These are phyloP conservation scores for Backusella circina DNA, from an alignment of 192 early-diverging fungal species.

Conservation along the genomic window DNA sequence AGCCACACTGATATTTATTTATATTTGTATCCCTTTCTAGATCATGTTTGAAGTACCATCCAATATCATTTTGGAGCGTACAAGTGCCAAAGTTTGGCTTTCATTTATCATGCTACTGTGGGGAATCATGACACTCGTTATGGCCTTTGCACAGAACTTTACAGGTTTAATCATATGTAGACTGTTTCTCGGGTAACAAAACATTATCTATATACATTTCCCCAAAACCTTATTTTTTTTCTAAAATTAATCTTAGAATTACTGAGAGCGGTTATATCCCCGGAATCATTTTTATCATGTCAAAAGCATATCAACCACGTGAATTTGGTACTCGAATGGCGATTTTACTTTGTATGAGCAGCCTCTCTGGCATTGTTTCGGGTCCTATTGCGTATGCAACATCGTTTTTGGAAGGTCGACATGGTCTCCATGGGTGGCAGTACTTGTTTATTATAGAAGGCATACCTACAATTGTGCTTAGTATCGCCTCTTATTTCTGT, in stretches of 20 bases:
- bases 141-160: slow-evolving; percentile 61
- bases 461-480: slow-evolving; percentile 55
- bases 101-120: slow-evolving; percentile 62
- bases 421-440: slow-evolving; percentile 62
- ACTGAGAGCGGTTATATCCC: slow-evolving; percentile 72
- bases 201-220: too few relatives aligned
- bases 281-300: slow-evolving; percentile 65
- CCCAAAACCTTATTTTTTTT: slow-evolving; percentile 30
- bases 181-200: slow-evolving; percentile 43
- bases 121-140: slow-evolving; percentile 62
- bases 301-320: slow-evolving; percentile 65
- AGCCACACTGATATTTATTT: slow-evolving; percentile 6
- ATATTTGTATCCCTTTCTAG: slow-evolving; percentile 47
- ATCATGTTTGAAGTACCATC: slow-evolving; percentile 77
- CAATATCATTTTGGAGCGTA: slow-evolving; percentile 66
- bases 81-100: slow-evolving; percentile 59
- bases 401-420: slow-evolving; percentile 51
- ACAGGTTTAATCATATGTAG: slow-evolving; percentile 34
- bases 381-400: slow-evolving; percentile 56
- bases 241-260: slow-evolving; percentile 50
- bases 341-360: slow-evolving; percentile 43
- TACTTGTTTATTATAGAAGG: slow-evolving; percentile 74
- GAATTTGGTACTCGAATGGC: slow-evolving; percentile 62
- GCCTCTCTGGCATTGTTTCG: slow-evolving; percentile 49
- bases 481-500: slow-evolving; percentile 46